Conservation (phyloP, 495 filamentous ascomycete species). For the Cladorrhinum samala region DNA sequence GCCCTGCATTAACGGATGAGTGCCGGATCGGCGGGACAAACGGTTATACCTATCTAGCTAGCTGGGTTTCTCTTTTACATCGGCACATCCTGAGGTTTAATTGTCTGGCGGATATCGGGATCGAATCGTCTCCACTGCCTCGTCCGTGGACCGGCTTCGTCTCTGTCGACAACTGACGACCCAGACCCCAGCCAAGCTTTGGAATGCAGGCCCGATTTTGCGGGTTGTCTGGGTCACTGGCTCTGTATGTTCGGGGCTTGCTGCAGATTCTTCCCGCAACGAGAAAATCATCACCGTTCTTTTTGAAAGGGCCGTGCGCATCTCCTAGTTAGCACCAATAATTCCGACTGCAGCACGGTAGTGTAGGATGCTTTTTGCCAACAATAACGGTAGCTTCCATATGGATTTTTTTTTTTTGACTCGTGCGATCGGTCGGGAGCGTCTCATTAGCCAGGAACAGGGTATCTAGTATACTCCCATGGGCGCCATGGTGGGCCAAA, state of each 20-base stretch:
- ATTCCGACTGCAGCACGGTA: neutral
- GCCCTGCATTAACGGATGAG: slow-evolving; percentile 2
- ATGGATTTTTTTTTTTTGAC: neutral
- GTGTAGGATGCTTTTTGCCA: neutral
- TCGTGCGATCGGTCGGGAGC: slow-evolving; percentile 6
- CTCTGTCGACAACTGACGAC: slow-evolving; percentile 8
- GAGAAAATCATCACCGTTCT: neutral
- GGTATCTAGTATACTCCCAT: slow-evolving; percentile 1
- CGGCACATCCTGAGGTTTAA: slow-evolving; percentile 7
- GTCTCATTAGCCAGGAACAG: slow-evolving; percentile 9
- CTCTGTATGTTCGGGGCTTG: neutral
- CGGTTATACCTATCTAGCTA: neutral
- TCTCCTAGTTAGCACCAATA: neutral
- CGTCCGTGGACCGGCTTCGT: slow-evolving; percentile 11
- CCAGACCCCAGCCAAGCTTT: slow-evolving; percentile 6
- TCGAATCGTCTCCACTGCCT: slow-evolving; percentile 7
- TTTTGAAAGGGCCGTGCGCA: slow-evolving; percentile 4
- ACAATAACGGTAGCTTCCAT: neutral
- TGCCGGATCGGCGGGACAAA: slow-evolving; percentile 16
- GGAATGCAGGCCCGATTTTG: slow-evolving; percentile 17
- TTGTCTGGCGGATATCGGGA: slow-evolving; percentile 4
- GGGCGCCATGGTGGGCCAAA: slow-evolving; percentile 10
- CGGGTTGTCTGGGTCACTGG: slow-evolving; percentile 7
- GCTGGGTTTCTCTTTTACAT: slow-evolving; percentile 1
- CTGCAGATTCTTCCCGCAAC: neutral